Evolutionary conservation across 1,284 basidiomycete species (phyloP).

Genomic region (Uromyces viciae-fabae): DNA sequence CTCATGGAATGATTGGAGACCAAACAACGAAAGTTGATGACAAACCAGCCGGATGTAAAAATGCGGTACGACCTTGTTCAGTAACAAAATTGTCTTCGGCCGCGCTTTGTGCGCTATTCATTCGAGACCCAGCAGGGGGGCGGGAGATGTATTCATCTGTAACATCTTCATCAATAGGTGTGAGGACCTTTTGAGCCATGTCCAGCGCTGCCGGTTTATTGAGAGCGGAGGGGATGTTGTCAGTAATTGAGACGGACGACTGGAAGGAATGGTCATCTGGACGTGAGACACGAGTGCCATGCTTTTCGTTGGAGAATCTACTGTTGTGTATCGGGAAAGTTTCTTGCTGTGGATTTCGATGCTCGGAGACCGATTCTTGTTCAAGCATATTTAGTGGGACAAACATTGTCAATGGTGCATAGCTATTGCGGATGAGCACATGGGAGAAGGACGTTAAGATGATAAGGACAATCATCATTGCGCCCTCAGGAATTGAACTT

Average conservation of each 20-base stretch:
- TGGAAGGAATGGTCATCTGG: background rate
- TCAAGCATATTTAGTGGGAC: slow-evolving; percentile 34
- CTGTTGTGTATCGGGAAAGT: background rate
- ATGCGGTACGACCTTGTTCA: slow-evolving; percentile 24
- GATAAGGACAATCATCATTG: slow-evolving; percentile 32
- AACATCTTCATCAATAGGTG: slow-evolving; percentile 19
- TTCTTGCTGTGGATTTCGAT: background rate
- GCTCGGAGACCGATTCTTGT: background rate
- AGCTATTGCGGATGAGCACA: slow-evolving; percentile 31
- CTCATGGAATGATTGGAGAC: background rate
- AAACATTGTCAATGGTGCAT: slow-evolving; percentile 39
- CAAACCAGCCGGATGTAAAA: slow-evolving; percentile 40
- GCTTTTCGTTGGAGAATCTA: background rate
- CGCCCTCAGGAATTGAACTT: slow-evolving; percentile 30
- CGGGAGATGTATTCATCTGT: background rate
- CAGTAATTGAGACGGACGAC: background rate
- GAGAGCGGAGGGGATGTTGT: background rate
- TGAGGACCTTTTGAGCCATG: slow-evolving; percentile 14
- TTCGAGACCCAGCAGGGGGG: background rate
- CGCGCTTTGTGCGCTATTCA: background rate
- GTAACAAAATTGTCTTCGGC: slow-evolving; percentile 21
- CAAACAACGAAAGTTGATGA: background rate
- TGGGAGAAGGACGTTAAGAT: slow-evolving; percentile 24
- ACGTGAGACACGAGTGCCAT: background rate
- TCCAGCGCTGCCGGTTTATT: background rate